phyloP scores from a whole-genome alignment of 1,284 basidiomycete species.

The Apiotrichum gamsii region DNA sequence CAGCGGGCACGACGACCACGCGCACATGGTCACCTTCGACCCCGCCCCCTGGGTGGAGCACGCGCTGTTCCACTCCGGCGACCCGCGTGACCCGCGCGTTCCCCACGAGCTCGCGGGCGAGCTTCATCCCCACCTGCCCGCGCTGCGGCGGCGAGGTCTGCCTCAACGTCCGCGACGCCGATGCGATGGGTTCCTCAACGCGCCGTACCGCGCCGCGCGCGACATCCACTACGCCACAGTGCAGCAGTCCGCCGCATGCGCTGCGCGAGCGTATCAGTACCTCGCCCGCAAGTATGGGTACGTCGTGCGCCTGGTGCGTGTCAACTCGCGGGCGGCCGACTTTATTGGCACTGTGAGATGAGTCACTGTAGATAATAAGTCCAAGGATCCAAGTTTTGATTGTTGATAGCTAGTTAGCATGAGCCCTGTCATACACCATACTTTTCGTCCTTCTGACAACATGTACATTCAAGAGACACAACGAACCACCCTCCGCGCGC shows the following conservation, averaged over 20 bases:
- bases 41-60: conserved; percentile 1
- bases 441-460: too few relatives aligned
- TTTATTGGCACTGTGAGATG: too few relatives aligned
- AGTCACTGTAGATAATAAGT: too few relatives aligned
- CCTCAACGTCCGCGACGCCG: conserved; percentile 12
- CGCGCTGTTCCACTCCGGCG: conserved; percentile 1
- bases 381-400: too few relatives aligned
- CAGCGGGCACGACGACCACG: too few relatives aligned
- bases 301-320: neutral
- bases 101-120: neutral
- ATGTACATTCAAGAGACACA: too few relatives aligned
- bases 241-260: conserved; percentile 2
- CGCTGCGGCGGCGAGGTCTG: conserved; percentile 12
- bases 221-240: conserved; percentile 1
- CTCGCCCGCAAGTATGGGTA: neutral
- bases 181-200: conserved; percentile 13
- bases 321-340: neutral
- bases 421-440: too few relatives aligned
- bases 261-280: conserved; percentile 3
- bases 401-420: too few relatives aligned
- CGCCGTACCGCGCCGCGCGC: neutral
- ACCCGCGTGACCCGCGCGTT: conserved; percentile 7
- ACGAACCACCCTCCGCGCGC: too few relatives aligned
- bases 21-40: conserved; percentile 1
- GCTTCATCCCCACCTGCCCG: conserved; percentile 9